These are phyloP conservation scores for Erigeron canadensis DNA, from an alignment of 129 eudicot species.

Conservation along the genomic window DNA sequence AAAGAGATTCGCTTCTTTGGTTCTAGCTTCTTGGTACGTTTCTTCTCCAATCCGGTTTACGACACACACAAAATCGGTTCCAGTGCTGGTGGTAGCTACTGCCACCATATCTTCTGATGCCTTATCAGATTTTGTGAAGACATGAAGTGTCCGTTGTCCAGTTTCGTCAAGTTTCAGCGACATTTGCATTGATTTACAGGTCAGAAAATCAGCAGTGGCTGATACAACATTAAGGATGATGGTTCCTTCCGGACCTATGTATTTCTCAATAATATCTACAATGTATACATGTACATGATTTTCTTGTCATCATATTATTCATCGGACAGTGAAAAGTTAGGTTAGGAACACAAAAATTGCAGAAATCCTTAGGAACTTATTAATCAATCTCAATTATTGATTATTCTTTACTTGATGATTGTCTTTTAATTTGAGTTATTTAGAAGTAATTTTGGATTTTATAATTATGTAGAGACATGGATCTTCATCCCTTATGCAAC, in stretches of 20 bases:
- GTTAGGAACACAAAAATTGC: no score
- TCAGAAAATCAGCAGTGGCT: not conserved
- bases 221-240: not conserved
- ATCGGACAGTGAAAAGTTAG: no score
- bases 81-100: not conserved
- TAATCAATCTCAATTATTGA: no score
- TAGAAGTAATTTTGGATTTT: no score
- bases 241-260: not conserved
- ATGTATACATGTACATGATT: no score
- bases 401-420: no score
- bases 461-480: no score
- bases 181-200: slow-evolving; percentile 5
- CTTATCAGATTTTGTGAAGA: slow-evolving; percentile 1
- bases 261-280: not conserved
- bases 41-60: not conserved
- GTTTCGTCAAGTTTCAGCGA: slow-evolving; percentile 3
- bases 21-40: slow-evolving; percentile 7
- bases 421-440: no score
- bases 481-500: no score
- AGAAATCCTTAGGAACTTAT: no score
- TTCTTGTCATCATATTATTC: no score
- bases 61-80: slow-evolving; percentile 10
- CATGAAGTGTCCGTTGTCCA: slow-evolving; percentile 5
- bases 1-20: slow-evolving; percentile 8
- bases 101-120: not conserved